phyloP scores from a whole-genome alignment of 768 basidiomycete genomes.

The Hygrocybe coccinea region DNA sequence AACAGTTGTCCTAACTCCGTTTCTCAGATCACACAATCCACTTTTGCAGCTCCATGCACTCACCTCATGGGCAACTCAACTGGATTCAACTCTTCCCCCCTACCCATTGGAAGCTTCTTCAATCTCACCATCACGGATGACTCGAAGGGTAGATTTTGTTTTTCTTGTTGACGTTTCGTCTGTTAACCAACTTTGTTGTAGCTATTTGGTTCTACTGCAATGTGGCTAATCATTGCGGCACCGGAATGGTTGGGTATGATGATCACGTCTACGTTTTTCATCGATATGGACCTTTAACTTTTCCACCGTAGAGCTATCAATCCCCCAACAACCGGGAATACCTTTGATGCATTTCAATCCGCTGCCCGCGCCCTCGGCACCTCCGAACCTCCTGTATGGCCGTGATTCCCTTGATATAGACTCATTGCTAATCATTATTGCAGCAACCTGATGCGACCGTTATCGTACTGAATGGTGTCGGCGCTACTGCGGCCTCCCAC shows the following conservation, averaged over 20 bases:
- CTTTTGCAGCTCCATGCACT: conserved; percentile 50
- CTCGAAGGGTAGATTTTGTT: conserved; percentile 33
- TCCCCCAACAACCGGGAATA: conserved; percentile 42
- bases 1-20: no score
- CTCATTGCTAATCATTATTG: no score
- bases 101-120: conserved; percentile 37
- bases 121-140: conserved; percentile 46
- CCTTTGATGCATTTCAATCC: conserved; percentile 36
- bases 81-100: conserved; percentile 53
- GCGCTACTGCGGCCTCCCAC: no score
- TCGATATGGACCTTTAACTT: conserved; percentile 46
- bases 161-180: not conserved
- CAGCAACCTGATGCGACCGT: no score
- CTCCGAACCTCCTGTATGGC: conserved; percentile 29
- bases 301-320: conserved; percentile 32
- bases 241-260: not conserved
- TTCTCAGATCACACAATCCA: conserved; percentile 44
- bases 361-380: conserved; percentile 36
- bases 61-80: conserved; percentile 26
- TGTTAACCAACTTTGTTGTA: conserved; percentile 14
- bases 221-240: conserved; percentile 19
- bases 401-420: no score
- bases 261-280: conserved; percentile 27
- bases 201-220: conserved; percentile 62
- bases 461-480: no score